Evolutionary conservation across 1,139 yeast species (phyloP), one percentile per base, ranked within the genome.

Genomic region (Nakaseomyces uthaithaninus): DNA sequence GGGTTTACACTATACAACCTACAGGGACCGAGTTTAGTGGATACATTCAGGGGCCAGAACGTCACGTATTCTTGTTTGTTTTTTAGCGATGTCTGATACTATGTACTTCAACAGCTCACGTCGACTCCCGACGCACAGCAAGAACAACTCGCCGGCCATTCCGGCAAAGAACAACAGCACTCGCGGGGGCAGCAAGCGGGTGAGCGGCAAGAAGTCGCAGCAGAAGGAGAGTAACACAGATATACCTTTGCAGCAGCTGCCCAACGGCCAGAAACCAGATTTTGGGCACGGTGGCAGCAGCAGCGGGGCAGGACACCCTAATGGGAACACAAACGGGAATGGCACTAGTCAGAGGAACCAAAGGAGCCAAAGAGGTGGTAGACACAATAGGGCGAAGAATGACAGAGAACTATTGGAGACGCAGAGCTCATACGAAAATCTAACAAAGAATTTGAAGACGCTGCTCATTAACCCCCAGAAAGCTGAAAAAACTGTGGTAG

Each of bases 101-200:
- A 56, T 51, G 60, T 57, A 55, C 42, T 45, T 57, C 41, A 56
- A 57, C 36, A 58, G 60, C 43, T 52, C 63, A 24, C 47, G 60
- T 42, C 44, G 56, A 49, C 39, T 57, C 45, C 50, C 54, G 12
- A 41, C 55, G n/a, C 48, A 52, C 18, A 46, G 57, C 24, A 55
- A 49, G 41, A 55, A 54, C 39, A 50, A 48, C 39, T 41, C 53
- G 18, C 46, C 42, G 22, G 45, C 43, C 35, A 39, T 46, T 16
- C 47, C 47, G 27, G 41, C 48, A 3, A 51, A 44, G 38, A 47
- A 44, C 20, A 42, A 38, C 9, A 39, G 35, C 19, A 43, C 38
- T 9, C 24, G 39, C 18, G 40, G 38, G 23, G 30, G 38, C 39
- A 43, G 44, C 38, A 42, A 42, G 14, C 42, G 25, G 15, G 42